Evolutionary conservation across 2,329 filamentous ascomycete genomes (phyloP).

Genomic region (Aspergillus awamori): DNA sequence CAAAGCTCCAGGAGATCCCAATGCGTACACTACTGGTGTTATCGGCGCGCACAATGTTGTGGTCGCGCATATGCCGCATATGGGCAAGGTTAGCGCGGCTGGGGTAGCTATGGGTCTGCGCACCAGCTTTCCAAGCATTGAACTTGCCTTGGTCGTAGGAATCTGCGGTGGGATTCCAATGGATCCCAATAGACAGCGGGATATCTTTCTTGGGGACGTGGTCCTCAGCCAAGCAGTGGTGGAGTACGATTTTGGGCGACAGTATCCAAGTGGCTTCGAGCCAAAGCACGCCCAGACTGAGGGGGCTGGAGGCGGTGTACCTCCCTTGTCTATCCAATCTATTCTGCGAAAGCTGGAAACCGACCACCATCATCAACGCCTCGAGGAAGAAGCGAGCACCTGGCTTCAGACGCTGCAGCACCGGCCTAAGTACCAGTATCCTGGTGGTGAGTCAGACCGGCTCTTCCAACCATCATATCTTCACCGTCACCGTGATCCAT

Average conservation of each 20-base stretch:
- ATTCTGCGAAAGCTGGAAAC: neutral
- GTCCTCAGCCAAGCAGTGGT: conserved; percentile 32
- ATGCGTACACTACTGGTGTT: conserved; percentile 3
- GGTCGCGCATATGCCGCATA: neutral
- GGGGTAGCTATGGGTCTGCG: neutral
- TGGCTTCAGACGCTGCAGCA: neutral
- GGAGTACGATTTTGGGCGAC: conserved; percentile 34
- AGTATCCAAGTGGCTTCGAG: conserved; percentile 26
- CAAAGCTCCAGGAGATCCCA: neutral
- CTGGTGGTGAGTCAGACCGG: neutral
- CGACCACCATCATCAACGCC: neutral
- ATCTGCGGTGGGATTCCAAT: conserved; percentile 10
- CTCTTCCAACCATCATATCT: neutral
- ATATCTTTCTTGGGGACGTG: conserved; percentile 10
- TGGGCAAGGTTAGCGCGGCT: conserved; percentile 2
- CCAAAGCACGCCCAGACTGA: conserved; percentile 20
- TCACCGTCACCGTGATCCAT: neutral
- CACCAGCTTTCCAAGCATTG: conserved; percentile 7
- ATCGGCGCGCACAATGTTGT: conserved; percentile 11
- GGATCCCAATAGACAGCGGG: neutral
- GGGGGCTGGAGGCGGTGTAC: neutral
- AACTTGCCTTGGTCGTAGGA: conserved; percentile 7
- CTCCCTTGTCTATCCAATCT: neutral
- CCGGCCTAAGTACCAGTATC: neutral
- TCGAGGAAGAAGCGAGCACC: neutral